Evolutionary conservation across 2,329 filamentous ascomycete genomes (phyloP).

Genomic region (Ophiosphaerella narmari): DNA sequence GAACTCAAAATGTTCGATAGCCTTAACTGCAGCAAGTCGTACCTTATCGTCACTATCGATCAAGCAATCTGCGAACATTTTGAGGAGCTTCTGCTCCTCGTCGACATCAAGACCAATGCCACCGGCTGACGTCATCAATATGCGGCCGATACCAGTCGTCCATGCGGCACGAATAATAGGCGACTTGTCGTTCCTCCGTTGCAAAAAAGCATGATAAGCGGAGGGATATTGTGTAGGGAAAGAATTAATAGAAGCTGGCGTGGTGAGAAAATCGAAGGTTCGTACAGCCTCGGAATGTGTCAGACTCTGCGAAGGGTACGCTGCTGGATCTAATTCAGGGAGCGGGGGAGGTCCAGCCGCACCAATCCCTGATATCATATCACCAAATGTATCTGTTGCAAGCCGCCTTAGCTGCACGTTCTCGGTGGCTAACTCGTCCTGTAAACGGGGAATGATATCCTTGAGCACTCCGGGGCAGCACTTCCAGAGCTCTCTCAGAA

Average conservation of each 20-base stretch:
- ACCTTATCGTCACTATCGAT: slow-evolving; percentile 91
- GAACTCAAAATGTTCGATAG: slow-evolving; percentile 80
- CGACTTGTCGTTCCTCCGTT: slow-evolving; percentile 84
- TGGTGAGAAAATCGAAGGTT: slow-evolving; percentile 69
- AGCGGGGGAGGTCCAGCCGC: slow-evolving; percentile 81
- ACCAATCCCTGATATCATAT: slow-evolving; percentile 92
- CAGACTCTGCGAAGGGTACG: slow-evolving; percentile 78
- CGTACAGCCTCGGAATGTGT: slow-evolving; percentile 34
- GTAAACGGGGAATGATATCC: slow-evolving; percentile 91
- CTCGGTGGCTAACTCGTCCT: slow-evolving; percentile 89
- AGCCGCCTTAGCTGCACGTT: slow-evolving; percentile 84
- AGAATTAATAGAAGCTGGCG: slow-evolving; percentile 83
- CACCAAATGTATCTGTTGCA: slow-evolving; percentile 91
- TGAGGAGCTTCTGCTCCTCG: slow-evolving; percentile 77
- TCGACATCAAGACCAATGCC: slow-evolving; percentile 84
- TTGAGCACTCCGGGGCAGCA: slow-evolving; percentile 85
- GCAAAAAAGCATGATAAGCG: slow-evolving; percentile 83
- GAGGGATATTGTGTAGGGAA: slow-evolving; percentile 81
- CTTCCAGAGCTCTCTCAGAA: slow-evolving; percentile 92
- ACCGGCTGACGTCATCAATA: slow-evolving; percentile 88
- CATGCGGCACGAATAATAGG: slow-evolving; percentile 81
- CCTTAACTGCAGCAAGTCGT: slow-evolving; percentile 83
- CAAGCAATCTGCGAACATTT: slow-evolving; percentile 77
- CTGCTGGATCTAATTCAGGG: slow-evolving; percentile 74
- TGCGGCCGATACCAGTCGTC: slow-evolving; percentile 82